Evolutionary conservation across 352 stramenopile genomes (phyloP), one percentile per base, ranked within the genome.

Genomic region (Globisporangium abappressorium): DNA sequence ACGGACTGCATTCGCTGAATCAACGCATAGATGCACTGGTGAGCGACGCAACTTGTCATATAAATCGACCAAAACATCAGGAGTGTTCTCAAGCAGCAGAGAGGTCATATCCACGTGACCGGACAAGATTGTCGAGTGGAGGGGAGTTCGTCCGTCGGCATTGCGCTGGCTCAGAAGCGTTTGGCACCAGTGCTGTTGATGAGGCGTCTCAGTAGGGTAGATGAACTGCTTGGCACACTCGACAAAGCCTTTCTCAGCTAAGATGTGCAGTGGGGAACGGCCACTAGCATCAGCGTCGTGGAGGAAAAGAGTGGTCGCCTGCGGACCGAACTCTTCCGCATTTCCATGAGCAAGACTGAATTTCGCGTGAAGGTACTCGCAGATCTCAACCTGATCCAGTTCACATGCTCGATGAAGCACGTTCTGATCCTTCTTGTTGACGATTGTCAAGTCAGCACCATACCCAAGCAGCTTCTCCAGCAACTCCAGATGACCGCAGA

Each of bases 361-460:
- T 11, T 75, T 53, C 20, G 65, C 65, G 33, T 85, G 76, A 5
- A 93, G 60, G 41, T 76, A 75, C 2, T 55, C 70, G 20, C 79
- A 84, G 34, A 81, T 64, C 66, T 93, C 84, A 7, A 86, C 78
- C 58, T 91, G 84, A 53, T 93, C 84, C 14, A 77, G 58, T 11
- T 82, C 74, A 38, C 84, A 93, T 20, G 81, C 84, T 22, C 69
- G 71, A 72, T 93, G 82, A n/a, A 91, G 68, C 2, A 81, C 78
- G 15, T 79, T 90, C 38, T 78, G 71, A 1, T 71, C 75, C 18
- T 71, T 76, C 5, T 28, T 53, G 53, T 81, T 78, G 12, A 46
- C 68, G 46, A 69, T n/a, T 20, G 67, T 60, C 33, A 81, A 57
- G 2, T 83, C 61, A 33, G 74, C 75, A 22, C 70, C 67, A 36